Evolutionary conservation across 306 rosid species (phyloP), one percentile per base, ranked within the genome.

Genomic region (Sicyos edulis): DNA sequence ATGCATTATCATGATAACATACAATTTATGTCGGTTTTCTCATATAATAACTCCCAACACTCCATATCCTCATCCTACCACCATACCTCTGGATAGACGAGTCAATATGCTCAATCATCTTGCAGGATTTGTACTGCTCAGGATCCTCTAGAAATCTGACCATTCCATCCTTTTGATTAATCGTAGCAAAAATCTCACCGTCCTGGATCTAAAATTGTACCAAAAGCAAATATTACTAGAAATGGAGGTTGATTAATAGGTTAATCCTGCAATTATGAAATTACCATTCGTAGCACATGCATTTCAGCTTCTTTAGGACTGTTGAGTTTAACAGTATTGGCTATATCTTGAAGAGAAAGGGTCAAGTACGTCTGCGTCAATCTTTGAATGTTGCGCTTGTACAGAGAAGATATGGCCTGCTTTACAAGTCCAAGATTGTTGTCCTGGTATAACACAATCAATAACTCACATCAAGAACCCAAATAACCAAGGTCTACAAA

Each of bases 221-320:
- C 69, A 65, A 21, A n/a, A 52, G 59, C 24, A 68, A 66, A 49
- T 62, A 75, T 16, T 21, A 68, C 52, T 42, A 76, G 50, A 50
- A 16, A 32, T 47, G 68, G 65, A 34, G 52, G 22, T 5, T 19
- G 75, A 52, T 68, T 34, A 66, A 79, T 70, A 62, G 29, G n/a
- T 61, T 44, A 24, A 12, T 5, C 54, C 22, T 29, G 21, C 49
- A 42, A 70, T 34, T 29, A 20, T 16, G 73, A 61, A 71, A 49
- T 60, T 79, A 92, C 95, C 97, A 92, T 92, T 87, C 85, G 97
- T 54, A 92, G 89, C 55, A 92, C 97, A 73, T 87, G 97, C 97
- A 86, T 87, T 83, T 92, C 97, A 45, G 88, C 92, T 77, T 92
- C 96, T 84, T 87, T 89, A 8, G 96, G 75, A 29, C 83, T 85